phyloP scores from a whole-genome alignment of 192 early-diverging fungal species.

The Coemansia sp. region DNA sequence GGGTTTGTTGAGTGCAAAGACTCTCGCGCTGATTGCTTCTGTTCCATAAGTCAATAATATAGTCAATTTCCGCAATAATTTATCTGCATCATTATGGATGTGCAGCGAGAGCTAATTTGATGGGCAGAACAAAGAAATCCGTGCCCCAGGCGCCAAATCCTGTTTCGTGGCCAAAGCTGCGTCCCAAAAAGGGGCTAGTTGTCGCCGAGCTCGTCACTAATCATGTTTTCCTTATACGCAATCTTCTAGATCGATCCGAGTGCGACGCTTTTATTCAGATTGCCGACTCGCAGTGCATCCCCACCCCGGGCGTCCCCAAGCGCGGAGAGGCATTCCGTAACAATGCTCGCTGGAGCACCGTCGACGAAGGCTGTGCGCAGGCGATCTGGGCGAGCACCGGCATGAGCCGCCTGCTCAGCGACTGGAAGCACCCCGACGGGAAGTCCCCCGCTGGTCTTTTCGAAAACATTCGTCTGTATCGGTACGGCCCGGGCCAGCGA shows the following conservation, averaged over 20 bases:
- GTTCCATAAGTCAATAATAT: too few species aligned
- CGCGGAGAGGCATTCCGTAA: conserved; percentile 61
- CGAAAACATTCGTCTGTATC: conserved; percentile 60
- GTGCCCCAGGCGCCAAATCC: not conserved
- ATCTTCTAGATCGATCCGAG: conserved; percentile 25
- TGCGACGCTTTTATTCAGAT: conserved; percentile 45
- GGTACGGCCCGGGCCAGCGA: conserved; percentile 59
- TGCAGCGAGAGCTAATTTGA: not conserved
- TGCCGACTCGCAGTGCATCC: conserved; percentile 33
- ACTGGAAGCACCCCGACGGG: conserved; percentile 37
- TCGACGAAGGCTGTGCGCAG: conserved; percentile 46
- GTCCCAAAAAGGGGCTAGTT: conserved; percentile 24
- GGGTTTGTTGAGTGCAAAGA: too few species aligned
- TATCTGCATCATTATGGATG: too few species aligned
- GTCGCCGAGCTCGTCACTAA: conserved; percentile 33
- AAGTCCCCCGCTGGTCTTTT: conserved; percentile 52
- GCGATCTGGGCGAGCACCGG: conserved; percentile 54
- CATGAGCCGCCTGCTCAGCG: conserved; percentile 29
- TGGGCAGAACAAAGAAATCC: conserved; percentile 27
- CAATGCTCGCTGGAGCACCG: conserved; percentile 57
- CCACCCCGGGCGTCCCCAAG: conserved; percentile 43
- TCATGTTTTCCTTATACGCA: conserved; percentile 33
- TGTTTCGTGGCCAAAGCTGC: conserved; percentile 36
- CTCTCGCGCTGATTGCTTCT: too few species aligned
- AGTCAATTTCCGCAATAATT: too few species aligned